Base-by-base conservation (phyloP, 192 early-diverging fungal genomes). In the Umbelopsis ramanniana region DNA sequence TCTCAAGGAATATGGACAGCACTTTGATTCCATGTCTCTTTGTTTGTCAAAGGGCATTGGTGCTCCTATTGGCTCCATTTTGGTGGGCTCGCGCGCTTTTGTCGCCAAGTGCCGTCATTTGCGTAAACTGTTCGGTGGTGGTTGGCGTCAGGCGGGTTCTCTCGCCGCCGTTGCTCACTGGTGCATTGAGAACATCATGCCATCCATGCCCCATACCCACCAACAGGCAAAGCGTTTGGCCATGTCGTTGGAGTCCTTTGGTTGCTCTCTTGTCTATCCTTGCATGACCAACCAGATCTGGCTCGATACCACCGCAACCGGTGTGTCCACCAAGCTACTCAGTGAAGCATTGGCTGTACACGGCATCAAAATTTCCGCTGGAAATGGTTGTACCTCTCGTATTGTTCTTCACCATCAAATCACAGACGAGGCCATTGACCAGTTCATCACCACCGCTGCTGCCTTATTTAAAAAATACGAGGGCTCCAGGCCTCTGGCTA, bases 1-100 rank as follows among this genome's bases (percentile, higher is more conserved):
- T 4, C 53, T 96, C 35, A 84, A 78, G 19, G 87, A 93, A 52
- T 96, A 92, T 67, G 88, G 88, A n/a, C 67, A 76, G 17, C 81
- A 84, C 24, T 93, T 95, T 70, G 95, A 98, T 77, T 93, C 91
- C 21, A 83, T 96, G 23, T 93, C 91, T 10, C 83, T 98, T 50
- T 98, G 96, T 54, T 81, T 97, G 10, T 95, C 94, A 26, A 97
- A 97, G 76, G 91, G 96, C 38, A 88, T 97, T 43, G 96, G 96
- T 12, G 94, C 95, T 17, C 95, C 96, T 6, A 87, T 98, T 38
- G 96, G 96, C 0, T 93, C 93, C 9, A 84, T 95, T 11, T 72
- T 98, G n/a, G 93, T 96, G 3, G 94, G 96, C 6, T 78, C 73
- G 37, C 55, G 80, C 38, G 50, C 77, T 23, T 86, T 89, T 55